A percentile compares a stretch with the other conserved stretches of the same genome.
These are phyloP conservation scores for Cicer judaicum DNA, from an alignment of 306 rosid species.

Conservation along the genomic window DNA sequence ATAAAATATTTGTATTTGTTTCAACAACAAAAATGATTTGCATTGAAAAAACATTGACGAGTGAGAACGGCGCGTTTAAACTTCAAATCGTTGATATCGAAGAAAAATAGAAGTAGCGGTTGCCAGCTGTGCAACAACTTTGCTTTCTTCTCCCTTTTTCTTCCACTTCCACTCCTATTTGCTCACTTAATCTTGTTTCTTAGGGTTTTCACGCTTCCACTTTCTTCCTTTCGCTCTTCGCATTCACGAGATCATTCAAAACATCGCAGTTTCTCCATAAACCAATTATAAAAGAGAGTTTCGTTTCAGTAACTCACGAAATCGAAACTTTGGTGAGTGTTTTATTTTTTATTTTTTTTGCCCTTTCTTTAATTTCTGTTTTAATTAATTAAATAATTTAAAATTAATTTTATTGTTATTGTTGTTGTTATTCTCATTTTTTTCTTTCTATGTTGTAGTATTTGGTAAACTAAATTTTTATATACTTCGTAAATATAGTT, in stretches of 20 bases:
- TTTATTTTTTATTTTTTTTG: background rate
- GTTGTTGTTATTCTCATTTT: background rate
- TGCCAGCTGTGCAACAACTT: constrained; percentile 49
- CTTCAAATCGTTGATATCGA: background rate
- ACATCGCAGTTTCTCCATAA: constrained; percentile 5
- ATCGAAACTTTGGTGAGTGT: background rate
- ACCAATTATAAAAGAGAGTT: background rate
- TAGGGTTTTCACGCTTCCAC: constrained; percentile 30
- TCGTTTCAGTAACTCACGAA: background rate
- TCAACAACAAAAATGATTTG: too few relatives aligned
- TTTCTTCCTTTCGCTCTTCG: background rate
- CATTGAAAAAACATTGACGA: background rate
- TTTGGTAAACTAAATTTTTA: background rate
- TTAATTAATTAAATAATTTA: background rate
- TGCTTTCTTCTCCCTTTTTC: constrained; percentile 3
- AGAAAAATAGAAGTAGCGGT: constrained; percentile 17
- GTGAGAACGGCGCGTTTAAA: constrained; percentile 43
- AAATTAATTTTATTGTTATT: background rate
- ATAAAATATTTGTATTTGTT: too few relatives aligned
- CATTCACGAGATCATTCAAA: background rate
- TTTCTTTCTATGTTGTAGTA: background rate
- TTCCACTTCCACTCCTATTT: background rate
- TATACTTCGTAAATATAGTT: background rate
- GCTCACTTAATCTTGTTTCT: background rate
- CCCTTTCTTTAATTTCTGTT: background rate